These are phyloP conservation scores for Taphrina deformans DNA, from an alignment of 1,139 yeast species.

Conservation along the genomic window DNA sequence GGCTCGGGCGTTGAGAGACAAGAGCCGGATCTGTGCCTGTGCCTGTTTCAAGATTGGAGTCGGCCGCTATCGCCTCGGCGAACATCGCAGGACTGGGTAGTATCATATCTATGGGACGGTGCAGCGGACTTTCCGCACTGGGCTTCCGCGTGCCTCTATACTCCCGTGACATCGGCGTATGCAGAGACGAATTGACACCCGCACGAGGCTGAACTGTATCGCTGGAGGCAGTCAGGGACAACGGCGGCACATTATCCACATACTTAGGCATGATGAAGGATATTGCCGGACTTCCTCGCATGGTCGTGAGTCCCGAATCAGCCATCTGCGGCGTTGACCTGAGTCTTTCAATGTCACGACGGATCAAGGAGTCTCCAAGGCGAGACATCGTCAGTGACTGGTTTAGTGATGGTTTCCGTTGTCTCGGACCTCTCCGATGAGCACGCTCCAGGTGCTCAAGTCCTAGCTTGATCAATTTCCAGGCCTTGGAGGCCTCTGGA, in stretches of 20 bases:
- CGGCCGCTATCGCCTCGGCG: not conserved
- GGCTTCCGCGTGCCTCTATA: not conserved
- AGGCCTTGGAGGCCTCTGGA: conserved; percentile 63
- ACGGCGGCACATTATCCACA: not conserved
- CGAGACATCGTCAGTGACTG: not conserved
- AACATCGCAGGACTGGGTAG: not conserved
- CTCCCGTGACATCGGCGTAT: not conserved
- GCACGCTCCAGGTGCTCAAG: conserved; percentile 14
- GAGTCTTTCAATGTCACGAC: conserved; percentile 18
- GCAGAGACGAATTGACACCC: not conserved
- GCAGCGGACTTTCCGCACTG: conserved; percentile 1
- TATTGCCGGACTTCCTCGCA: conserved; percentile 21
- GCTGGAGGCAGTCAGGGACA: not conserved
- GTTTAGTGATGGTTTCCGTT: not conserved
- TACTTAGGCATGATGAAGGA: conserved; percentile 30
- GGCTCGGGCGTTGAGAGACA: not conserved
- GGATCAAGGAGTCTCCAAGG: conserved; percentile 17
- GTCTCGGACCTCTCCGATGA: not conserved
- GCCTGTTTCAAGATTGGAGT: not conserved
- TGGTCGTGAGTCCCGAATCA: conserved; percentile 17
- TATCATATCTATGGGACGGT: not conserved
- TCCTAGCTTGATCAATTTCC: conserved; percentile 55
- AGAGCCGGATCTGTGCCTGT: not conserved
- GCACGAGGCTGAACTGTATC: not conserved
- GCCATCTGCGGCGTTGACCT: conserved; percentile 9